phyloP scores from a whole-genome alignment of 2,329 filamentous ascomycete species.

The Ramichloridium luteum region DNA sequence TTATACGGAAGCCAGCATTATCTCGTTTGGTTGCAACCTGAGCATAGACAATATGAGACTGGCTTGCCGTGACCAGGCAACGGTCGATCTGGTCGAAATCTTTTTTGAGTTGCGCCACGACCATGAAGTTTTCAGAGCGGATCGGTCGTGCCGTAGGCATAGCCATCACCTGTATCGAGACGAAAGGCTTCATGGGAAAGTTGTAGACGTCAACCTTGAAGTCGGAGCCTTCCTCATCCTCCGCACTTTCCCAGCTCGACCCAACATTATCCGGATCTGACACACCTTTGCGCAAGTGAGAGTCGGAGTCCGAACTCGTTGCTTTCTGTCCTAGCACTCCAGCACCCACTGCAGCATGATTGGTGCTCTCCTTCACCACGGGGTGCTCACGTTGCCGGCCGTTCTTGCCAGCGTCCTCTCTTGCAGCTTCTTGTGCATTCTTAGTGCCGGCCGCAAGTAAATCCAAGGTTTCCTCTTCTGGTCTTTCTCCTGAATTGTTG shows the following conservation, averaged over 20 bases:
- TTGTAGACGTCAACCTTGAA: constrained; percentile 68
- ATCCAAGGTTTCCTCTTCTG: too few species aligned
- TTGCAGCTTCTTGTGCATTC: constrained; percentile 4
- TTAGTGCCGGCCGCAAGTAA: constrained; percentile 9
- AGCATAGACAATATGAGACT: constrained; percentile 86
- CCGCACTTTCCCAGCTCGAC: constrained; percentile 74
- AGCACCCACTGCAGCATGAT: constrained; percentile 53
- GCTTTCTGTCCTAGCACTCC: constrained; percentile 44
- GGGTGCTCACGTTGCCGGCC: constrained; percentile 43
- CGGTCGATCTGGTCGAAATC: constrained; percentile 96
- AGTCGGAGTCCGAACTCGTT: constrained; percentile 34
- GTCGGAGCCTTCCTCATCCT: constrained; percentile 50
- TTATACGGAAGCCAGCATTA: constrained; percentile 82
- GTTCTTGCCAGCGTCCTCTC: constrained; percentile 10
- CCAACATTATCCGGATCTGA: constrained; percentile 48
- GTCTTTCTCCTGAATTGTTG: constrained; percentile 27
- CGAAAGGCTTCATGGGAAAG: constrained; percentile 94
- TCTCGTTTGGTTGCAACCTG: constrained; percentile 54
- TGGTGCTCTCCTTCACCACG: constrained; percentile 49
- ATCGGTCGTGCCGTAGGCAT: constrained; percentile 45
- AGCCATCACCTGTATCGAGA: constrained; percentile 62
- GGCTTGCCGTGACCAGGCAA: constrained; percentile 77
- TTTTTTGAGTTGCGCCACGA: constrained; percentile 90
- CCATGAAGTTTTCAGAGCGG: constrained; percentile 70
- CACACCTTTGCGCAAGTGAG: constrained; percentile 31